phyloP scores from a whole-genome alignment of 202 grass and related monocot species.

The Zoysia matrella region DNA sequence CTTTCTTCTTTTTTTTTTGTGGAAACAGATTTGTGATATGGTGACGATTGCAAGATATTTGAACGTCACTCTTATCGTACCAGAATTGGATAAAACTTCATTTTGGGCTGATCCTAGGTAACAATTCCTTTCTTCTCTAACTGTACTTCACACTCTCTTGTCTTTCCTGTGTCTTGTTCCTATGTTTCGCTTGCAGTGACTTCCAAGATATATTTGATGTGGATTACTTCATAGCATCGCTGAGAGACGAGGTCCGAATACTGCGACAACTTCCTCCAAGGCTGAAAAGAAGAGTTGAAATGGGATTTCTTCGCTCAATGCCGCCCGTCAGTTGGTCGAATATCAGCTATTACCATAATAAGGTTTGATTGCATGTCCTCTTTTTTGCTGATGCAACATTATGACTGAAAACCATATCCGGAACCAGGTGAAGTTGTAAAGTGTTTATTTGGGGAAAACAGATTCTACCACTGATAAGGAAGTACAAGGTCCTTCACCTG shows the following conservation, averaged over 20 bases:
- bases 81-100: constrained; percentile 92
- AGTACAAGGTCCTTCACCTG: constrained; percentile 85
- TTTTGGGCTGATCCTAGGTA: constrained; percentile 97
- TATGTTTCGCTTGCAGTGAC: constrained; percentile 58
- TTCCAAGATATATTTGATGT: constrained; percentile 98
- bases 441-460: constrained; percentile 61
- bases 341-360: constrained; percentile 82
- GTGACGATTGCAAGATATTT: constrained; percentile 91
- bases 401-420: constrained; percentile 38
- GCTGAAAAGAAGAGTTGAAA: constrained; percentile 75
- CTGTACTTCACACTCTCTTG: not conserved
- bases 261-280: constrained; percentile 84
- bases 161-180: constrained; percentile 18
- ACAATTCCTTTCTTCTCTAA: constrained; percentile 17
- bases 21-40: constrained; percentile 94
- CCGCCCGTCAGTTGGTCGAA: constrained; percentile 94
- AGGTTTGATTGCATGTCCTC: constrained; percentile 57
- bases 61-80: constrained; percentile 90
- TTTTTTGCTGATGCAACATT: constrained; percentile 25
- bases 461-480: constrained; percentile 91
- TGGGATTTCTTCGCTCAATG: constrained; percentile 75
- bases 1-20: not conserved
- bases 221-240: constrained; percentile 91
- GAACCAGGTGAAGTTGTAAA: constrained; percentile 40
- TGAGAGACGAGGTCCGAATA: constrained; percentile 89